Evolutionary conservation across 495 filamentous ascomycete species (phyloP).

Genomic region (Jackrogersella minutella): DNA sequence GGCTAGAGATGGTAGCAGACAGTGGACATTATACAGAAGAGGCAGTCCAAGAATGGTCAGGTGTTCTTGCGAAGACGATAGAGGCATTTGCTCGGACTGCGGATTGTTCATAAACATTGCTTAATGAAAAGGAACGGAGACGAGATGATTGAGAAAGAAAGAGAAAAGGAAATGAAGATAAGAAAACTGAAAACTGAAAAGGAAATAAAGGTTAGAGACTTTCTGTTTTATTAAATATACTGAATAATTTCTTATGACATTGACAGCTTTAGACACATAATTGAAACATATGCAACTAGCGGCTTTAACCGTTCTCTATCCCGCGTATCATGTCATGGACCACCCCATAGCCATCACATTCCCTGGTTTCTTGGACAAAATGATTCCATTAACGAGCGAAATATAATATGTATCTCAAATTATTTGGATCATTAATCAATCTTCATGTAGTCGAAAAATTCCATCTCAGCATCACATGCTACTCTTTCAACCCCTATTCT

Average conservation of each 20-base stretch:
- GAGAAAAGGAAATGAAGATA: no score
- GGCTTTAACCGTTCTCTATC: no score
- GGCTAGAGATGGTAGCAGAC: neutral
- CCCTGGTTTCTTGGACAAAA: neutral
- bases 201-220: no score
- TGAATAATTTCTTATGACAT: neutral
- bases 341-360: neutral
- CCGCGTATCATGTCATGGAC: neutral
- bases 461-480: neutral
- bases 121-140: no score
- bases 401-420: conserved; percentile 15
- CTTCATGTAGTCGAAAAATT: conserved; percentile 10
- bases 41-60: neutral
- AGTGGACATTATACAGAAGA: neutral
- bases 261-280: neutral
- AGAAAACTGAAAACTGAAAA: no score
- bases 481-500: neutral
- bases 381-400: neutral
- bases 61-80: neutral
- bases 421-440: neutral
- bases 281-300: no score
- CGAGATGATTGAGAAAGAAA: no score
- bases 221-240: neutral
- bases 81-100: neutral
- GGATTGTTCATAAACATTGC: no score